A percentile compares a stretch with the other conserved stretches of the same genome.
Conservation (phyloP, 495 filamentous ascomycete genomes). For the Talaromyces trachyspermus region DNA sequence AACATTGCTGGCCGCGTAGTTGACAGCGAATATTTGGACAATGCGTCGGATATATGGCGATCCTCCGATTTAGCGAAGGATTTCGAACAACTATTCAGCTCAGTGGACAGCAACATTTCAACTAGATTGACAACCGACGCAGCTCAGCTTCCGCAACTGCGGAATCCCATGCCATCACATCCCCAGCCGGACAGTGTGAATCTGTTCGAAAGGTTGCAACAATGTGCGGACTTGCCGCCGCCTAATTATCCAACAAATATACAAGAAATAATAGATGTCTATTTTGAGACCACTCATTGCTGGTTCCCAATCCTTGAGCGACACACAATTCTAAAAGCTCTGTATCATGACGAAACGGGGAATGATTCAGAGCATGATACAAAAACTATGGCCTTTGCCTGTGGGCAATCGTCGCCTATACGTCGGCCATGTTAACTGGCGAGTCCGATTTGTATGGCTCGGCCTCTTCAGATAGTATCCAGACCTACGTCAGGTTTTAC, state of each 20-base stretch:
- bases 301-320: constrained; percentile 63
- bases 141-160: neutral
- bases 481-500: constrained; percentile 11
- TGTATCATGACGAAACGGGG: constrained; percentile 11
- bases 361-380: constrained; percentile 9
- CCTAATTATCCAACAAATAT: constrained; percentile 12
- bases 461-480: neutral
- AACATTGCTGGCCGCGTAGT: constrained; percentile 32
- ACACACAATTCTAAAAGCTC: constrained; percentile 38
- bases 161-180: neutral
- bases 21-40: constrained; percentile 17
- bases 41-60: constrained; percentile 14
- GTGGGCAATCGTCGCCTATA: constrained; percentile 17
- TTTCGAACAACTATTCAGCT: constrained; percentile 12
- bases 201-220: neutral
- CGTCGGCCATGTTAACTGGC: neutral
- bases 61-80: constrained; percentile 18
- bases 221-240: neutral
- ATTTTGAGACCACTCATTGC: constrained; percentile 56
- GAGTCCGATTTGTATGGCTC: neutral
- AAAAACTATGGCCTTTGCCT: constrained; percentile 14
- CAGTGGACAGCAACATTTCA: constrained; percentile 4
- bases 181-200: neutral
- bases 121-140: constrained; percentile 8
- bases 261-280: constrained; percentile 46